Conservation (phyloP, 495 filamentous ascomycete species). For the Bombardia bombarda region DNA sequence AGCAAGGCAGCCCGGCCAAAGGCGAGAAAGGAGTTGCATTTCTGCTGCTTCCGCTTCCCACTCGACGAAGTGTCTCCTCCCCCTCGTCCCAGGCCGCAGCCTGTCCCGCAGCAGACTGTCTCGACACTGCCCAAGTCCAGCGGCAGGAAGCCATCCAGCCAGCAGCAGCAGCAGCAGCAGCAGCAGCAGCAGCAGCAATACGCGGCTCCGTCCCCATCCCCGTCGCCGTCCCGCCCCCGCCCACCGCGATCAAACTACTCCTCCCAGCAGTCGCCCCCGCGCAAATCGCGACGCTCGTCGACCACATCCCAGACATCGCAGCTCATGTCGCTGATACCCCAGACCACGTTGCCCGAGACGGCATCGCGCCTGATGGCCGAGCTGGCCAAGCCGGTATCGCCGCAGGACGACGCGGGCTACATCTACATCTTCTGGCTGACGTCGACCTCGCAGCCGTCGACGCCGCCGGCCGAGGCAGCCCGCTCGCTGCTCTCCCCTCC, state of each 20-base stretch:
- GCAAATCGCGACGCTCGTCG: constrained; percentile 30
- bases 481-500: constrained; percentile 48
- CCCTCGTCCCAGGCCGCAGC: constrained; percentile 30
- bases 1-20: constrained; percentile 22
- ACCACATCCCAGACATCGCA: constrained; percentile 39
- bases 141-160: constrained; percentile 20
- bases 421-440: constrained; percentile 98
- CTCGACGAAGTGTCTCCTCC: constrained; percentile 28
- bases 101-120: constrained; percentile 29
- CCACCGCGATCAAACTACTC: too few relatives aligned
- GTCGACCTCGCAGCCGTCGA: constrained; percentile 41
- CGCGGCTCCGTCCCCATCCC: constrained; percentile 6
- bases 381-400: constrained; percentile 73
- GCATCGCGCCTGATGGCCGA: constrained; percentile 62
- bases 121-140: constrained; percentile 15
- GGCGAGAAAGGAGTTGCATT: constrained; percentile 21
- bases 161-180: too few relatives aligned
- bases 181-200: too few relatives aligned
- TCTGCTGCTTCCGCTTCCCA: constrained; percentile 39
- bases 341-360: constrained; percentile 51
- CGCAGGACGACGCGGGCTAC: constrained; percentile 75
- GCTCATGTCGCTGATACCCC: constrained; percentile 61
- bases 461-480: constrained; percentile 50
- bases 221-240: constrained; percentile 20
- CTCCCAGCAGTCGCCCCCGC: constrained; percentile 22